A percentile compares a stretch with the other conserved stretches of the same genome.
phyloP scores from a whole-genome alignment of 192 early-diverging fungal species.

The Coemansia sp. region DNA sequence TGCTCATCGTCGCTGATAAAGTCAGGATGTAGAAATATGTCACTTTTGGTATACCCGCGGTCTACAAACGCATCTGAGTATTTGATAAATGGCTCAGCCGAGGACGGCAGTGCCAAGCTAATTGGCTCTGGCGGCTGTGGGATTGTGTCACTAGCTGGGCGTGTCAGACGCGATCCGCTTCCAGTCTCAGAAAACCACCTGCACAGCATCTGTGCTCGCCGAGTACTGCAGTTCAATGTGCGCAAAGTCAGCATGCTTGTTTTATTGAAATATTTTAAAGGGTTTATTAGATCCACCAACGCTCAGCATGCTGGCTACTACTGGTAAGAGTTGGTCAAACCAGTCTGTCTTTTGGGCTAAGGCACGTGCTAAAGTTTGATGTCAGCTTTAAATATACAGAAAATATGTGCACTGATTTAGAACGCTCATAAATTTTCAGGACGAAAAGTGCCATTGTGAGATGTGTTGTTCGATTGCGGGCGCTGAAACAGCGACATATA shows the following conservation, averaged over 20 bases:
- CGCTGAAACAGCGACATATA: slow-evolving; percentile 34
- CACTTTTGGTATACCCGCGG: slow-evolving; percentile 20
- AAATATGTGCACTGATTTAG: neutral
- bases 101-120: slow-evolving; percentile 18
- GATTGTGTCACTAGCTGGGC: slow-evolving; percentile 20
- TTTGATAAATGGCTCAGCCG: slow-evolving; percentile 15
- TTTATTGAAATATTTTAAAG: neutral
- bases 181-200: slow-evolving; percentile 13
- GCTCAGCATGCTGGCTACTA: too few species aligned
- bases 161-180: slow-evolving; percentile 21
- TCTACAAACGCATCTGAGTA: slow-evolving; percentile 29
- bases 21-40: slow-evolving; percentile 44
- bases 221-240: neutral
- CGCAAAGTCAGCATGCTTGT: neutral
- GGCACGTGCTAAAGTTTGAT: neutral
- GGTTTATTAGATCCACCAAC: too few species aligned
- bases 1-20: slow-evolving; percentile 48
- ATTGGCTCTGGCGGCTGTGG: slow-evolving; percentile 33
- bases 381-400: neutral
- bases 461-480: slow-evolving; percentile 5
- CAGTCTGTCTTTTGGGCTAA: neutral
- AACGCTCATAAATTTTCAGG: neutral
- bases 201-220: neutral
- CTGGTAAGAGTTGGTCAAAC: neutral
- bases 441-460: neutral